Evolutionary conservation across 805 yeast species (phyloP).

Genomic region (Starmerella stellata): DNA sequence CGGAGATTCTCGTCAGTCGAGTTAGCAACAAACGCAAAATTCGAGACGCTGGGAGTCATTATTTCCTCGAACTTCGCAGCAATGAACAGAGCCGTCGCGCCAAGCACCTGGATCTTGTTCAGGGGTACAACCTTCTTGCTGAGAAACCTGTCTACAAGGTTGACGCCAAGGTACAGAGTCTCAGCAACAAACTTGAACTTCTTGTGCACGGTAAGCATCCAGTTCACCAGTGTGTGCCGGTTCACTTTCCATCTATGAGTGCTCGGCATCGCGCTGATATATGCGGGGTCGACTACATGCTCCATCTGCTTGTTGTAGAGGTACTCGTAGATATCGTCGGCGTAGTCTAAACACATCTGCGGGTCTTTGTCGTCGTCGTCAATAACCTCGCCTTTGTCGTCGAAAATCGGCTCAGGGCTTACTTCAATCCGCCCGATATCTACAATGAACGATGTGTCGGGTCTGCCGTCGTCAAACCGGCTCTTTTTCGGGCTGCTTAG

Average conservation of each 20-base stretch:
- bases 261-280: slow-evolving; percentile 43
- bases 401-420: slow-evolving; percentile 4
- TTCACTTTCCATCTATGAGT: slow-evolving; percentile 46
- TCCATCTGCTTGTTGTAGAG: slow-evolving; percentile 51
- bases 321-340: slow-evolving; percentile 66
- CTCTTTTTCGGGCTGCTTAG: neutral
- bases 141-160: slow-evolving; percentile 75
- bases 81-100: slow-evolving; percentile 62
- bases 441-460: neutral
- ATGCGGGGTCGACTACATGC: slow-evolving; percentile 44
- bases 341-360: slow-evolving; percentile 85
- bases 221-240: slow-evolving; percentile 78
- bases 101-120: slow-evolving; percentile 65
- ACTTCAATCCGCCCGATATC: neutral
- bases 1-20: slow-evolving; percentile 59
- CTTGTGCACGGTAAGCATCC: slow-evolving; percentile 80
- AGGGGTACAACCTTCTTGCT: slow-evolving; percentile 52
- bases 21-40: slow-evolving; percentile 75
- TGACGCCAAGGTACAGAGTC: slow-evolving; percentile 65
- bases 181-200: slow-evolving; percentile 72
- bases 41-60: slow-evolving; percentile 64
- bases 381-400: slow-evolving; percentile 16
- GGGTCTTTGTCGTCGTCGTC: slow-evolving; percentile 27
- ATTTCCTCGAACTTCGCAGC: slow-evolving; percentile 95
- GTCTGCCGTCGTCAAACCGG: no score